Evolutionary conservation across 1,139 yeast genomes (phyloP), one percentile per base, ranked within the genome.

Genomic region (Scheffersomyces illinoinensis): DNA sequence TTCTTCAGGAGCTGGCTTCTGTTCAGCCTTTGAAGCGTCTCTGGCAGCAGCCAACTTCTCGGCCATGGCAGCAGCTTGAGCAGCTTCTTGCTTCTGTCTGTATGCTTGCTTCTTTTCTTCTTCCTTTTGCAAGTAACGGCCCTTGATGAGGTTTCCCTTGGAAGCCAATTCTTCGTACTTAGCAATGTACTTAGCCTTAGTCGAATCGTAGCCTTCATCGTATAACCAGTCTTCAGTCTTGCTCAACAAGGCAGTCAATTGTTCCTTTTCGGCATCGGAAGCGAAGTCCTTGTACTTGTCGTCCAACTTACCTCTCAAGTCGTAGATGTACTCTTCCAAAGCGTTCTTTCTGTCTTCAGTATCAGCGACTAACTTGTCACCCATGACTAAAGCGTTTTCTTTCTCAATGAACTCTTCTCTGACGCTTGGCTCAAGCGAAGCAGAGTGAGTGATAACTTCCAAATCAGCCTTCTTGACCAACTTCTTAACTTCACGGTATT

Each of bases 341-440:
- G 97, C 96, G 77, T 95, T 95, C 91, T 95, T 95, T 80, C 93
- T 92, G 82, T 95, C 98, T 84, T 95, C 99, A 67, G 99, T 96
- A 82, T 95, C 98, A 68, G 97, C 97, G 67, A 95, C 98, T 70
- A 95, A 88, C 83, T 93, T 95, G 81, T 96, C 99, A 74, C 89
- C 93, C 75, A 92, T 86, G 65, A 86, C 84, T 88, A 95, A 81
- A 74, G 90, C 84, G 72, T 87, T 86, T 83, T 95, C 99, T 77
- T 82, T 82, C 84, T 95, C 98, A 64, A 90, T 83, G 68, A 82
- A 84, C 59, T 77, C 77, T 70, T 87, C 82, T 76, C 92, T 85
- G 63, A 75, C 76, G 54, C 77, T 75, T 62, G 90, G 77, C 69
- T 93, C 84, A 61, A 96, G 88, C 59, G 87, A 85, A 63, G 93